Conservation (phyloP, 345 rosid species). For the Excoecaria cochinchinensis region DNA sequence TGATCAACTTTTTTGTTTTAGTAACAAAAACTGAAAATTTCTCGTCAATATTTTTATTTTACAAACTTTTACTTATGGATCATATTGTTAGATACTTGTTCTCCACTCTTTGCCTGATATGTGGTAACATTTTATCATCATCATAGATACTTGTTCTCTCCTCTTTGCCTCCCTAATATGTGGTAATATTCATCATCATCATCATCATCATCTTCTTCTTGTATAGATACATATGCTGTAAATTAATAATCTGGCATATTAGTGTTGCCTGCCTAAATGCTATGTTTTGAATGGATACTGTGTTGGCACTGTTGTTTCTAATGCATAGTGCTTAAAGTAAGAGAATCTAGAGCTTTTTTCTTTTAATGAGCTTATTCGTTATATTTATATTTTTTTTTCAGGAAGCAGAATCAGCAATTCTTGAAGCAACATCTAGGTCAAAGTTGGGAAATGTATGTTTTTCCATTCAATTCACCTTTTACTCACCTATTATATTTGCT, state of each 20-base stretch:
- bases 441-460: constrained; percentile 79
- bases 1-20: background rate
- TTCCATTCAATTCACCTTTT: constrained; percentile 19
- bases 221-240: background rate
- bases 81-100: background rate
- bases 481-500: constrained; percentile 9
- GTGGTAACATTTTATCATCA: background rate
- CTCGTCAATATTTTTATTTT: background rate
- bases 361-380: background rate
- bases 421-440: constrained; percentile 82
- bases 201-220: background rate
- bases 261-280: background rate
- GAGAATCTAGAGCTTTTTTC: background rate
- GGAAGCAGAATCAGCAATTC: constrained; percentile 91
- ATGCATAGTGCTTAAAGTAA: background rate
- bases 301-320: background rate
- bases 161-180: background rate
- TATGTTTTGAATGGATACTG: too few species aligned
- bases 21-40: background rate
- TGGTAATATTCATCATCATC: background rate
- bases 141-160: background rate
- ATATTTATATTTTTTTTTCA: constrained; percentile 21
- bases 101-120: background rate
- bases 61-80: background rate
- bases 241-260: background rate